phyloP scores from a whole-genome alignment of 2,329 filamentous ascomycete species.

The Fusarium humuli region DNA sequence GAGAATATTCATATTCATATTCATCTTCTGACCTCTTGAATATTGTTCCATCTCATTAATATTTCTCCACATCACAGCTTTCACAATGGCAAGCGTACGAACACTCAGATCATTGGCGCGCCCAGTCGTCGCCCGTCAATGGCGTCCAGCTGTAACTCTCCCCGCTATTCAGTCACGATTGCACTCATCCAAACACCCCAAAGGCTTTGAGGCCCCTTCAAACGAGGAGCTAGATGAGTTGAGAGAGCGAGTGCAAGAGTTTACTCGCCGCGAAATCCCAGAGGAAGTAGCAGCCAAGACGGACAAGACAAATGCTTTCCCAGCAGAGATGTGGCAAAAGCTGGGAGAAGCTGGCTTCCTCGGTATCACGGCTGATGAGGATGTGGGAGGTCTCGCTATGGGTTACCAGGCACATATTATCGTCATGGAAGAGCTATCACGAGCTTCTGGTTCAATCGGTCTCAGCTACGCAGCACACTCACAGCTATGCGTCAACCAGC shows the following conservation, averaged over 20 bases:
- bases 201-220: conserved; percentile 75
- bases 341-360: conserved; percentile 91
- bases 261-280: conserved; percentile 86
- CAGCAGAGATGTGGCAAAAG: conserved; percentile 91
- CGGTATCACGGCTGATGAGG: conserved; percentile 92
- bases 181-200: conserved; percentile 70
- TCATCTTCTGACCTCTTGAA: background rate
- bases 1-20: conserved; percentile 1
- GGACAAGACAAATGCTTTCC: conserved; percentile 90
- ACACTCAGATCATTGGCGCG: conserved; percentile 53
- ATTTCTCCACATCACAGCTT: background rate
- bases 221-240: conserved; percentile 81
- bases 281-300: conserved; percentile 84
- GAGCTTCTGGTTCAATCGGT: conserved; percentile 85
- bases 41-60: background rate
- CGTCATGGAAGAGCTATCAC: conserved; percentile 93
- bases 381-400: conserved; percentile 88
- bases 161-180: conserved; percentile 54
- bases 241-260: conserved; percentile 87
- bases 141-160: conserved; percentile 48
- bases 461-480: conserved; percentile 96
- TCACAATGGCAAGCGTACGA: conserved; percentile 57
- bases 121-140: conserved; percentile 46
- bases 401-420: conserved; percentile 97
- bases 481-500: conserved; percentile 95